Conservation (phyloP, 2,329 filamentous ascomycete species). For the Didymella pomorum region DNA sequence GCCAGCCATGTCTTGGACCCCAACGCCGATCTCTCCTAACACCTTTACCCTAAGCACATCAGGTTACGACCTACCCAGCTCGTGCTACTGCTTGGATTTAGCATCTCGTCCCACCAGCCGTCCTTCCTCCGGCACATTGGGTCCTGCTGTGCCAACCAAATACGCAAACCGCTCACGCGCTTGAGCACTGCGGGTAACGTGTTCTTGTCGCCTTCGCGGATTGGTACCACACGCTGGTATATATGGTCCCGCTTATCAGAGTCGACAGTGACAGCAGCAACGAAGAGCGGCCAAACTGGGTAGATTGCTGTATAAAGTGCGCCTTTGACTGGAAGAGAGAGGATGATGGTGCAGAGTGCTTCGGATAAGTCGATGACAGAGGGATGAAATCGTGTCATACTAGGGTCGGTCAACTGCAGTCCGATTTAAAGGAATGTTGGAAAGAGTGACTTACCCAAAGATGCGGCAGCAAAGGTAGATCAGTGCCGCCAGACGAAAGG, state of each 20-base stretch:
- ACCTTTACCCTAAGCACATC: constrained; percentile 23
- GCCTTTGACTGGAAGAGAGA: constrained; percentile 44
- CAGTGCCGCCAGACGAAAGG: constrained; percentile 43
- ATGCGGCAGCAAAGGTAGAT: constrained; percentile 45
- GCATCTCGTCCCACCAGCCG: constrained; percentile 49
- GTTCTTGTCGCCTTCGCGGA: constrained; percentile 45
- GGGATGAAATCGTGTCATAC: constrained; percentile 43
- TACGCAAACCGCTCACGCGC: constrained; percentile 40
- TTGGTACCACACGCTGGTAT: constrained; percentile 43
- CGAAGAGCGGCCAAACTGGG: constrained; percentile 45
- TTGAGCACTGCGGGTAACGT: constrained; percentile 42
- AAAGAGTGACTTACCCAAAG: constrained; percentile 45
- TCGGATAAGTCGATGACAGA: constrained; percentile 42
- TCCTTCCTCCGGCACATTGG: constrained; percentile 28
- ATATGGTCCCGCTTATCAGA: constrained; percentile 43
- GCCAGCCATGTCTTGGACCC: neutral
- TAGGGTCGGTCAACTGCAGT: constrained; percentile 22
- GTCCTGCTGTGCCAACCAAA: constrained; percentile 45
- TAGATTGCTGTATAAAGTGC: constrained; percentile 45
- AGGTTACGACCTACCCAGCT: constrained; percentile 23
- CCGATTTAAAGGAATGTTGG: too few species aligned
- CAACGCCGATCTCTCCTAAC: neutral
- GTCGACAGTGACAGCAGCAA: constrained; percentile 45
- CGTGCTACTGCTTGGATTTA: constrained; percentile 40
- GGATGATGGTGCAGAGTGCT: constrained; percentile 32